These are phyloP conservation scores for Coemansia pectinata DNA, from an alignment of 192 early-diverging fungal species.

Conservation along the genomic window DNA sequence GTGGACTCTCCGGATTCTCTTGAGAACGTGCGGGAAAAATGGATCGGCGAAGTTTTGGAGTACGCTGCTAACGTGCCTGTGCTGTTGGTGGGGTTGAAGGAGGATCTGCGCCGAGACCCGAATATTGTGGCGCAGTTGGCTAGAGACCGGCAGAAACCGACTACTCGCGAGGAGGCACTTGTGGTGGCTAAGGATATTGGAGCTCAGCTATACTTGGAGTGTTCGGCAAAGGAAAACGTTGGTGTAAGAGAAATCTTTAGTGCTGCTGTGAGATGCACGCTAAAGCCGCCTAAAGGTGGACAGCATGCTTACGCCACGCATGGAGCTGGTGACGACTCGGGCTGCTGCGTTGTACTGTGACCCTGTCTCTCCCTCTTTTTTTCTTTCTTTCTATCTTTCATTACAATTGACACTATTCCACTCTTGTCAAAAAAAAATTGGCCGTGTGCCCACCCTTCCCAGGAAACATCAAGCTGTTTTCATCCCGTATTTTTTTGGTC, in stretches of 20 bases:
- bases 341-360: constrained; percentile 38
- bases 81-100: constrained; percentile 50
- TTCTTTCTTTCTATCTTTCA: too few species aligned
- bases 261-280: constrained; percentile 56
- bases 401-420: constrained; percentile 1
- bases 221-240: constrained; percentile 76
- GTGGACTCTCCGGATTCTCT: constrained; percentile 83
- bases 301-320: constrained; percentile 11
- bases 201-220: constrained; percentile 90
- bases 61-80: constrained; percentile 35
- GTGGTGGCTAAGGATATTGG: constrained; percentile 79
- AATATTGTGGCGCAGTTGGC: constrained; percentile 38
- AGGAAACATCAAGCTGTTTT: not conserved
- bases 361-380: not conserved
- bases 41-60: constrained; percentile 44
- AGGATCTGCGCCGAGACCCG: constrained; percentile 48
- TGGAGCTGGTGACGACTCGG: constrained; percentile 10
- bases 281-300: constrained; percentile 17
- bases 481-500: not conserved
- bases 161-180: constrained; percentile 60
- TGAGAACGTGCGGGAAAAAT: constrained; percentile 69
- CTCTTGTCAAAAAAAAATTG: not conserved
- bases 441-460: not conserved
- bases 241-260: constrained; percentile 89
- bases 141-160: constrained; percentile 48